Conservation (phyloP, 148 eudicot species). For the Dysphania ambrosioides region DNA sequence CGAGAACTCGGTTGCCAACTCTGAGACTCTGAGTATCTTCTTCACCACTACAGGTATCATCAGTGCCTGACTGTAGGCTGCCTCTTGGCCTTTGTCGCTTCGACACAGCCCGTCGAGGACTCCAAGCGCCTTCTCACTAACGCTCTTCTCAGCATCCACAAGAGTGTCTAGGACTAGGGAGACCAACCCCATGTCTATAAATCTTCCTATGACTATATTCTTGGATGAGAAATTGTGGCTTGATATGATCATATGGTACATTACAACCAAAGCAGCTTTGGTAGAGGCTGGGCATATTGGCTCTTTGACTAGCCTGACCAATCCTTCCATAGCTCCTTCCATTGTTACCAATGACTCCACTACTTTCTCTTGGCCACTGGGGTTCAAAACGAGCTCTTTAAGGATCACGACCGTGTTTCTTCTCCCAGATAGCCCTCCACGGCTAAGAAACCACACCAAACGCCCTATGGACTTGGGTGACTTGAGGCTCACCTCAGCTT, state of each 20-base stretch:
- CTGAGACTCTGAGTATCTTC: conserved; percentile 66
- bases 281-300: conserved; percentile 57
- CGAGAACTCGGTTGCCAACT: conserved; percentile 62
- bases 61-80: conserved; percentile 41
- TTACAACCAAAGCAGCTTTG: conserved; percentile 50
- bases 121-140: conserved; percentile 55
- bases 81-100: conserved; percentile 33
- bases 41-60: conserved; percentile 66
- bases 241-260: conserved; percentile 44
- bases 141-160: conserved; percentile 49
- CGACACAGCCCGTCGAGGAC: conserved; percentile 52
- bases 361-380: conserved; percentile 4
- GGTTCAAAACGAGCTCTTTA: conserved; percentile 34
- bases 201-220: conserved; percentile 20
- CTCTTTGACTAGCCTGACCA: conserved; percentile 56
- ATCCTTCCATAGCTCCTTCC: conserved; percentile 45
- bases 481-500: conserved; percentile 30
- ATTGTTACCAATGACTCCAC: conserved; percentile 28
- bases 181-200: conserved; percentile 45
- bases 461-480: conserved; percentile 33
- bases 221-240: not conserved
- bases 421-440: conserved; percentile 46
- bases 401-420: conserved; percentile 43
- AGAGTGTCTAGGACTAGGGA: conserved; percentile 55
- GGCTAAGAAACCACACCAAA: conserved; percentile 43